A percentile compares a stretch with the other conserved stretches of the same genome.
Conservation (phyloP, 176 grass and related monocot genomes). For the bread wheat (Triticum aestivum) region DNA sequence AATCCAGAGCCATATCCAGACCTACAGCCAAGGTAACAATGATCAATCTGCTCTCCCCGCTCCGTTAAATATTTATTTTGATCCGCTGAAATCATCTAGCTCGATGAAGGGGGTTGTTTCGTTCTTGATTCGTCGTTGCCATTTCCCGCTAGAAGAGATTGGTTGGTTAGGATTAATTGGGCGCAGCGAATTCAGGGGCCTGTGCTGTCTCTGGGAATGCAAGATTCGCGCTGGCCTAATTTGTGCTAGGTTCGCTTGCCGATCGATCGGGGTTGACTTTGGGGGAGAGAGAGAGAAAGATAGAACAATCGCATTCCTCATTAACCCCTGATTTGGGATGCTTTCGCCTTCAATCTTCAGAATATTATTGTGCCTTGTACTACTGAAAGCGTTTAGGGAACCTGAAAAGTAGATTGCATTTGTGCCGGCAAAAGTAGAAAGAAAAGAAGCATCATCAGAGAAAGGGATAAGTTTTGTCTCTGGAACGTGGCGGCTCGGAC, state of each 20-base stretch:
- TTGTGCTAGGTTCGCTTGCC: background rate
- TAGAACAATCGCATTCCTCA: background rate
- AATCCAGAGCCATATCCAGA: background rate
- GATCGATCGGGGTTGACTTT: conserved; percentile 26
- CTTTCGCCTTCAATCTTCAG: background rate
- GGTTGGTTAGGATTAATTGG: background rate
- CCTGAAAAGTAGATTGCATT: background rate
- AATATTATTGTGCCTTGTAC: background rate
- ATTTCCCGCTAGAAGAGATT: background rate
- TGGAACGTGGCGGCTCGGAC: background rate
- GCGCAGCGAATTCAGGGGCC: background rate
- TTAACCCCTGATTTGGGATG: background rate
- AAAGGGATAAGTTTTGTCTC: background rate
- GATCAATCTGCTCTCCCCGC: background rate
- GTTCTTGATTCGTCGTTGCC: background rate
- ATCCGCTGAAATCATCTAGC: background rate
- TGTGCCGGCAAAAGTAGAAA: background rate
- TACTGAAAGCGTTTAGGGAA: background rate
- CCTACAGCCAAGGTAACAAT: conserved; percentile 16
- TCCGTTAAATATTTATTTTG: background rate
- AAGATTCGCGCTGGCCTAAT: background rate
- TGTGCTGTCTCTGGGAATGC: background rate
- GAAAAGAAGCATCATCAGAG: too few relatives aligned
- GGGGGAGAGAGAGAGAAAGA: background rate
- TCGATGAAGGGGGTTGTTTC: background rate